Percentiles rank a stretch among this genome's conserved stretches.
Evolutionary conservation across 768 basidiomycete genomes (phyloP).

Genomic region (Calocybe indica): DNA sequence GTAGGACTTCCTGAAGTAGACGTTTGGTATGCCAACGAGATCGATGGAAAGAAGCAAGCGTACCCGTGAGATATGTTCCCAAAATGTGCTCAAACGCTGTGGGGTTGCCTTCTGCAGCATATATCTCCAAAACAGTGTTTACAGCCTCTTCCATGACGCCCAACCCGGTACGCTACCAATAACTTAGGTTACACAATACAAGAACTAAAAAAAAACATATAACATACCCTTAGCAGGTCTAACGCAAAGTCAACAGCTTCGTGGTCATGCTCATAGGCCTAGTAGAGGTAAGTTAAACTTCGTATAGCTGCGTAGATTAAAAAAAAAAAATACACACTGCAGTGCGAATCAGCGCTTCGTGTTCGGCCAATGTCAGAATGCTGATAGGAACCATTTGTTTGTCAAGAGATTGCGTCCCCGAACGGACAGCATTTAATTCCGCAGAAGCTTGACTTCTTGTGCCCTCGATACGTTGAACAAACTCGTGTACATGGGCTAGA

Average conservation of each 20-base stretch:
- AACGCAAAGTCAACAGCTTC: slow-evolving; percentile 44
- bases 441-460: slow-evolving; percentile 11
- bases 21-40: neutral
- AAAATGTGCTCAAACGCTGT: slow-evolving; percentile 40
- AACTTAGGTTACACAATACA: neutral
- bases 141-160: slow-evolving; percentile 35
- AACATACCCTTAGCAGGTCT: slow-evolving; percentile 46
- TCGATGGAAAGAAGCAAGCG: slow-evolving; percentile 6
- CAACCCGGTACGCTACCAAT: slow-evolving; percentile 34
- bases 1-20: slow-evolving; percentile 32
- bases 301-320: neutral
- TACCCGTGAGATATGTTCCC: slow-evolving; percentile 37
- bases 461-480: slow-evolving; percentile 28
- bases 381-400: slow-evolving; percentile 32
- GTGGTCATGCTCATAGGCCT: slow-evolving; percentile 45
- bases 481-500: slow-evolving; percentile 25
- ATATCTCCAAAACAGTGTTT: slow-evolving; percentile 41
- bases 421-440: slow-evolving; percentile 1
- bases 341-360: slow-evolving; percentile 46
- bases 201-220: neutral
- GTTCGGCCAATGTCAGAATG: slow-evolving; percentile 46
- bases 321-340: slow-evolving; percentile 30
- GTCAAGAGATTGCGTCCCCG: slow-evolving; percentile 3
- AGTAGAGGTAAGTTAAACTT: neutral
- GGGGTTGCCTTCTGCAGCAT: slow-evolving; percentile 41